Conservation (phyloP, 306 rosid genomes). For the Adenanthera pavonina region DNA sequence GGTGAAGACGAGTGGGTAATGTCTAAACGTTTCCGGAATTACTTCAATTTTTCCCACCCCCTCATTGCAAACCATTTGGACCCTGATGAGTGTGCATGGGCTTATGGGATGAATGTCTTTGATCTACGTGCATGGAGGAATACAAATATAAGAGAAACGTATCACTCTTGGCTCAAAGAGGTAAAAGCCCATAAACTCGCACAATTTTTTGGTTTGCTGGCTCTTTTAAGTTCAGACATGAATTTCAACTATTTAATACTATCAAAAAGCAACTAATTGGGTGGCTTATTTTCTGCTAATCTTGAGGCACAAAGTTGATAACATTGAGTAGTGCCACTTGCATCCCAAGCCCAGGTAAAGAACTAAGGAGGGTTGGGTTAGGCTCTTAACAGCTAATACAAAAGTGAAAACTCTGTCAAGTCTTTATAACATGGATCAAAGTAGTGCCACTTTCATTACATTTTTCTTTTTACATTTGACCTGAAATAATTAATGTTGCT, state of each 20-base stretch:
- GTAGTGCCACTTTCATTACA: background rate
- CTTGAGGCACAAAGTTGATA: background rate
- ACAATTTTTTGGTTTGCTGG: conserved; percentile 1
- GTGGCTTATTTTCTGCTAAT: conserved; percentile 1
- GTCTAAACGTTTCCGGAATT: conserved; percentile 56
- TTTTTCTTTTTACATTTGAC: background rate
- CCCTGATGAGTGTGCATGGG: conserved; percentile 67
- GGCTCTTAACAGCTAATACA: too few relatives aligned
- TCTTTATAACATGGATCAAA: background rate
- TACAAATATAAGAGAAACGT: conserved; percentile 47
- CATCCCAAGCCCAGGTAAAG: too few relatives aligned
- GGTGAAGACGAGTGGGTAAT: conserved; percentile 64
- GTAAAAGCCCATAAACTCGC: conserved; percentile 39
- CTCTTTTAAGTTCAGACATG: conserved; percentile 7
- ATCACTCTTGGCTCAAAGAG: conserved; percentile 61
- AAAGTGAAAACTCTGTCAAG: too few relatives aligned
- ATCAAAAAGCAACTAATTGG: background rate
- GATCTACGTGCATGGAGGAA: conserved; percentile 57
- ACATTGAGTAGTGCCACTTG: background rate
- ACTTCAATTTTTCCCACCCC: conserved; percentile 56
- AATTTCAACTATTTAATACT: conserved; percentile 5
- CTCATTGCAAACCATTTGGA: conserved; percentile 47
- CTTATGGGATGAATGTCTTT: conserved; percentile 63
- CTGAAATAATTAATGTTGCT: background rate
- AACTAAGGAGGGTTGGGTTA: too few relatives aligned